Evolutionary conservation across 768 basidiomycete genomes (phyloP).

Genomic region (Auricularia cornea): DNA sequence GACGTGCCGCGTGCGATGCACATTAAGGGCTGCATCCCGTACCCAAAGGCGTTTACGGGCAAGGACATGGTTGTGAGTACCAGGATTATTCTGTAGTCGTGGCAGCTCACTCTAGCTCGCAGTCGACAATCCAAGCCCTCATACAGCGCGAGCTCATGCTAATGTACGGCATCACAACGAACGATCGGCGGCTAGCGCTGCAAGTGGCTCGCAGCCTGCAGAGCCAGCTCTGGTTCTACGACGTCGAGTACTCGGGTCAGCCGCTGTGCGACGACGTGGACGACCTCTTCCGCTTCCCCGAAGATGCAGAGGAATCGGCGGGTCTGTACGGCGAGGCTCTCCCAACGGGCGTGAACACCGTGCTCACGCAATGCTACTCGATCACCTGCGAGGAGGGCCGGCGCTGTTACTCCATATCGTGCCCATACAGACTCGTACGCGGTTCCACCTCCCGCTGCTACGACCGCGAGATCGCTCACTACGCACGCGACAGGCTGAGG

Average conservation of each 20-base stretch:
- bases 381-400: conserved; percentile 74
- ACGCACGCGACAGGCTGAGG: not conserved
- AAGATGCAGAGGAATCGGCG: conserved; percentile 59
- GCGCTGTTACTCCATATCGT: conserved; percentile 76
- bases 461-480: not conserved
- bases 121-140: conserved; percentile 84
- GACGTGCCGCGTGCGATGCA: conserved; percentile 82
- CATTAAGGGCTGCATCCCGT: conserved; percentile 88
- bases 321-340: conserved; percentile 58
- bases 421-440: conserved; percentile 25
- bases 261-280: conserved; percentile 80
- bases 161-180: conserved; percentile 63
- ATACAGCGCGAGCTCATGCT: conserved; percentile 78
- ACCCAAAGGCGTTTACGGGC: conserved; percentile 86
- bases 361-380: conserved; percentile 85
- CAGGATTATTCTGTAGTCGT: too few relatives aligned
- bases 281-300: conserved; percentile 79
- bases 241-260: conserved; percentile 89
- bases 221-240: conserved; percentile 89
- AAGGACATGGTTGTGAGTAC: conserved; percentile 82
- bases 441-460: not conserved
- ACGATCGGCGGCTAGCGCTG: conserved; percentile 74
- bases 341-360: conserved; percentile 84
- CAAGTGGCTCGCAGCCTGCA: conserved; percentile 87
- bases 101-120: conserved; percentile 2